A percentile compares a stretch with the other conserved stretches of the same genome.
These are phyloP conservation scores for Saussurea involucrata DNA, from an alignment of 129 eudicot genomes.

Conservation along the genomic window DNA sequence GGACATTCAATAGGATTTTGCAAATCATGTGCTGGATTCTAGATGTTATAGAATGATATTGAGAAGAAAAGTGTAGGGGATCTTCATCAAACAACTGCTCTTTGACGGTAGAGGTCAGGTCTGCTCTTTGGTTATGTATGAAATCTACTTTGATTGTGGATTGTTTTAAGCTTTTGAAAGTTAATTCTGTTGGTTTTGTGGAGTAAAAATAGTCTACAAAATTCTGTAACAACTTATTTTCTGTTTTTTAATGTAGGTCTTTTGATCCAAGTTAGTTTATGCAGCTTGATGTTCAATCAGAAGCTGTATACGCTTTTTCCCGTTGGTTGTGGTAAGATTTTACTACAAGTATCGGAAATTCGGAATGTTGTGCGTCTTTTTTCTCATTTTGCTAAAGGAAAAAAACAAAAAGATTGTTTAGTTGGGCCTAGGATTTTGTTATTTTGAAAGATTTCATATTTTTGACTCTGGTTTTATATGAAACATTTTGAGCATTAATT, in stretches of 20 bases:
- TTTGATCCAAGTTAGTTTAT: not conserved
- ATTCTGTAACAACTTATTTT: not conserved
- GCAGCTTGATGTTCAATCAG: not conserved
- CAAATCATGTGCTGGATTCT: not conserved
- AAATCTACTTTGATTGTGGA: not conserved
- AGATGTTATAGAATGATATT: not conserved
- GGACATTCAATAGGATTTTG: not conserved
- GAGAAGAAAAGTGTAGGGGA: not conserved
- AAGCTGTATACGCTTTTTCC: not conserved
- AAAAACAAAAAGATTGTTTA: not conserved
- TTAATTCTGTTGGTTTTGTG: not conserved
- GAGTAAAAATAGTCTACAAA: too few species aligned
- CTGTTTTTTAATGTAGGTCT: not conserved
- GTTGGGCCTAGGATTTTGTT: not conserved
- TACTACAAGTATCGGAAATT: not conserved
- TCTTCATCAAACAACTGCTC: not conserved
- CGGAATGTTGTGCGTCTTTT: not conserved
- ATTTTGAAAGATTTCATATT: not conserved
- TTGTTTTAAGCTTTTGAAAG: not conserved
- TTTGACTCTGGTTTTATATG: not conserved
- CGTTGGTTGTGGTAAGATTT: slow-evolving; percentile 2
- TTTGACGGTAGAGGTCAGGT: not conserved
- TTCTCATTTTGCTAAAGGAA: not conserved
- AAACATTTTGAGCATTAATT: not conserved
- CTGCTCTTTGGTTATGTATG: not conserved